Conservation (phyloP, 106 monocot species). For the Allium cepa region DNA sequence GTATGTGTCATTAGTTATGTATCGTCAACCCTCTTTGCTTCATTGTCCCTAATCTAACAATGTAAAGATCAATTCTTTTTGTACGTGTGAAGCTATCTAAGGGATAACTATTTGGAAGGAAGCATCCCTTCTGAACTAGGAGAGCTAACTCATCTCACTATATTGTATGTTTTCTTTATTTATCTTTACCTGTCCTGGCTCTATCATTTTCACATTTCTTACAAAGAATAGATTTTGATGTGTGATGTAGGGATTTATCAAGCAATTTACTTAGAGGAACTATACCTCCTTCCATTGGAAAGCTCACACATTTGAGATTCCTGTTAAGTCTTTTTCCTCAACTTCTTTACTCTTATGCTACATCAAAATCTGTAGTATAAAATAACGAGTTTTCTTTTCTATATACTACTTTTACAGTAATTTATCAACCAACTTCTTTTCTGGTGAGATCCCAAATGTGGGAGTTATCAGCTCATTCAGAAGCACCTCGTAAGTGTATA, state of each 20-base stretch:
- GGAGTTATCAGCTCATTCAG: constrained; percentile 74
- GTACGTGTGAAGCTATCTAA: constrained; percentile 59
- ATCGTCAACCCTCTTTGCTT: too few species aligned
- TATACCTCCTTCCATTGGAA: constrained; percentile 72
- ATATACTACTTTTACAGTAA: constrained; percentile 39
- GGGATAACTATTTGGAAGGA: constrained; percentile 85
- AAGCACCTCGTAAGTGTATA: constrained; percentile 68
- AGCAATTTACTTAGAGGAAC: constrained; percentile 81
- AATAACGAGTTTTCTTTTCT: neutral
- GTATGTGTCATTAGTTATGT: constrained; percentile 19
- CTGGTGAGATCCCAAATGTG: constrained; percentile 89
- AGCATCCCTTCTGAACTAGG: constrained; percentile 79
- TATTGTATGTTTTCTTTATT: constrained; percentile 42
- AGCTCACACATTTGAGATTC: constrained; percentile 52
- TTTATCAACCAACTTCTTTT: constrained; percentile 91
- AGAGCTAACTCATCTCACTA: constrained; percentile 54
- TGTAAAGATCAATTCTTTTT: neutral
- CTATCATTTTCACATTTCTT: neutral
- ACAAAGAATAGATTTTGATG: neutral
- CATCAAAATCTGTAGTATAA: neutral
- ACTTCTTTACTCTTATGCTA: neutral
- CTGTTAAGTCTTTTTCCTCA: constrained; percentile 42
- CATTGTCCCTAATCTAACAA: neutral
- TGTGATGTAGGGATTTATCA: constrained; percentile 76
- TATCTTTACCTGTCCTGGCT: neutral